Evolutionary conservation across 2,329 filamentous ascomycete genomes (phyloP), one percentile per base, ranked within the genome.

Genomic region (Davidsoniella neocaledoniae): DNA sequence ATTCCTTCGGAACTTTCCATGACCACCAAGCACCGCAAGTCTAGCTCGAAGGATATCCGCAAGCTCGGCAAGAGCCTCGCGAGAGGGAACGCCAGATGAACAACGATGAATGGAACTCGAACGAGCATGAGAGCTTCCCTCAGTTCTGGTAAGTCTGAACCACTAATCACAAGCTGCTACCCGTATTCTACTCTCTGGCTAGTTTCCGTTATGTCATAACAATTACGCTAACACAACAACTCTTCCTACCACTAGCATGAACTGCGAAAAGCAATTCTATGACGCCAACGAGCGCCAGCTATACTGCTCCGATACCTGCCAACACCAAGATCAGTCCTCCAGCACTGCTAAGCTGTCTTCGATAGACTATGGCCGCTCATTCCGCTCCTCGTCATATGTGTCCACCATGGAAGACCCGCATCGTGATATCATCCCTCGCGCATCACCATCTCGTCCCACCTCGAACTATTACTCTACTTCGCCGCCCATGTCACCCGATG

Each of bases 251-350:
- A 33, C 50, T 57, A 81, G 77, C 63, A 80, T 79, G 76, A 73
- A 70, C 8, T 81, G 77, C 61, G 77, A 80, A 61, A 80, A 79
- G 64, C 76, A 80, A 63, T 80, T 80, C 60, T 62, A 77, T 21
- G 70, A 75, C 46, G 66, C 70, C 39, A 72, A 76, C 58, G 74
- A 74, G 56, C 72, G 68, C 54, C 68, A 69, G 54, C 62, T 79
- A 41, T 81, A 80, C 64, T 81, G 77, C 62, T 80, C 77, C 37
- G 75, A 79, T 55, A 77, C 72, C 38, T 78, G 74, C 61, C 74
- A 73, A 45, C 65, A 68, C 55, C 64, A 69, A 56, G 74, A 78
- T 57, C 70, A 73, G 54, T 64, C 62, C 46, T 57, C 61, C 39
- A 63, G 63, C 49, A 55, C 57, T 48, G 57, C 49, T 6, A 56